phyloP scores from a whole-genome alignment of 1,284 basidiomycete genomes.

The Golubevia pallescens region DNA sequence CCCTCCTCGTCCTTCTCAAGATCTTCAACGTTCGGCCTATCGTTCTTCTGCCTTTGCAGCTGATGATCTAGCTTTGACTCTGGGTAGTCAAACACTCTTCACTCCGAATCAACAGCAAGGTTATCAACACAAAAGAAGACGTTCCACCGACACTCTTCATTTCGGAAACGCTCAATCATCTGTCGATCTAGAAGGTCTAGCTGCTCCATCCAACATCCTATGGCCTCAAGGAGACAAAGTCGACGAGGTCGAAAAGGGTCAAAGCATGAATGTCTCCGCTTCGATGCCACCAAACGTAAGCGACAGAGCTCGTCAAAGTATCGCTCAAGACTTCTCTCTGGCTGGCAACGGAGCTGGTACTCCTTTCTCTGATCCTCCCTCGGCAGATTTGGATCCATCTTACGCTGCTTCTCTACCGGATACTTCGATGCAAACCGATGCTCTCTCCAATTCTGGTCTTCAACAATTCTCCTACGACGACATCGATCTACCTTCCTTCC shows the following conservation, averaged over 20 bases:
- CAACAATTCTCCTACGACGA: slow-evolving; percentile 18
- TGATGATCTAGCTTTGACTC: slow-evolving; percentile 13
- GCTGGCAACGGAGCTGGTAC: no score
- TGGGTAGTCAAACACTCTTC: slow-evolving; percentile 14
- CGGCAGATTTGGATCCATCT: background rate
- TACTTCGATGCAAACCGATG: background rate
- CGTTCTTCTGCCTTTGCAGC: slow-evolving; percentile 1
- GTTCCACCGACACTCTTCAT: slow-evolving; percentile 33
- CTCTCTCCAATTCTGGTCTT: background rate
- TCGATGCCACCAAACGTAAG: no score
- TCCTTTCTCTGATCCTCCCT: no score
- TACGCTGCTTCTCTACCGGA: slow-evolving; percentile 17
- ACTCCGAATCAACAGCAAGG: slow-evolving; percentile 5
- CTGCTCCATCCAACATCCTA: no score
- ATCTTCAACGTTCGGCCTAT: no score
- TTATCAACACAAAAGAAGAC: slow-evolving; percentile 22
- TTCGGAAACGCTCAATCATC: background rate
- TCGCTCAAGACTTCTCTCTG: no score
- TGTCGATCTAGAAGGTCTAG: background rate
- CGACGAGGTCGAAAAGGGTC: no score
- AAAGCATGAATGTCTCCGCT: no score
- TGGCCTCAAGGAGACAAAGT: no score
- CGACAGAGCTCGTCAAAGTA: no score
- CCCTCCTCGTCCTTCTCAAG: no score
- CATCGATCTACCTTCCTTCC: slow-evolving; percentile 16